These are phyloP conservation scores for Macrolepiota fuliginosa DNA, from an alignment of 768 basidiomycete genomes.

Conservation along the genomic window DNA sequence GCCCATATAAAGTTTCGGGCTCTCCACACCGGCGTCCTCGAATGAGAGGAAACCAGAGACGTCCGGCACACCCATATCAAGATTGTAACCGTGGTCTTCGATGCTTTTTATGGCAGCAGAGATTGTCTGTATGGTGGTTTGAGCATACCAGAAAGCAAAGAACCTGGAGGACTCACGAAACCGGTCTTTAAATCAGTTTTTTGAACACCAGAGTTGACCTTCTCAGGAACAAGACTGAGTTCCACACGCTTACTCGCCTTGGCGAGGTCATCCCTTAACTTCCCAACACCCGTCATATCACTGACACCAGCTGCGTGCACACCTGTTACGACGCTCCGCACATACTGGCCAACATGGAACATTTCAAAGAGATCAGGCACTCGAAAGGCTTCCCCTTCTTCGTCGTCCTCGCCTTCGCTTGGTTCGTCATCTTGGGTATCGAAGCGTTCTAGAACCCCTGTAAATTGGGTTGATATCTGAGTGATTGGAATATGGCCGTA, in stretches of 20 bases:
- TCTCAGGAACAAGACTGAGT: constrained; percentile 77
- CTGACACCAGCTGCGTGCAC: constrained; percentile 67
- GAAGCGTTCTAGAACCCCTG: constrained; percentile 62
- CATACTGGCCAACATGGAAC: constrained; percentile 83
- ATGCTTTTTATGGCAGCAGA: constrained; percentile 76
- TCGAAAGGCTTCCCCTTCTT: constrained; percentile 38
- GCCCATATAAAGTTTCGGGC: constrained; percentile 51
- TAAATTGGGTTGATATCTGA: constrained; percentile 80
- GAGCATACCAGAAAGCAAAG: constrained; percentile 1
- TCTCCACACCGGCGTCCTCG: constrained; percentile 50
- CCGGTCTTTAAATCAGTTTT: constrained; percentile 75
- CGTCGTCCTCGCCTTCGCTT: constrained; percentile 46
- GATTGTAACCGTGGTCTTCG: constrained; percentile 93
- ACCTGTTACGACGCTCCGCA: constrained; percentile 72
- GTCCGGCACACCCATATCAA: constrained; percentile 80
- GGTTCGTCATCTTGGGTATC: constrained; percentile 49
- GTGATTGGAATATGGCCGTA: constrained; percentile 94
- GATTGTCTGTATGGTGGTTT: constrained; percentile 51
- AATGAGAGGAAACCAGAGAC: constrained; percentile 84
- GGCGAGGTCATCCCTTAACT: constrained; percentile 63
- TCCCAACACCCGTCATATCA: constrained; percentile 54
- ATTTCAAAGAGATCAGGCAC: constrained; percentile 74
- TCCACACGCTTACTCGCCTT: constrained; percentile 79
- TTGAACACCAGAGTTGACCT: constrained; percentile 78
- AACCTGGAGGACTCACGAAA: constrained; percentile 53